Evolutionary conservation across 495 filamentous ascomycete species (phyloP).

Genomic region (Aspergillus funiculosus): DNA sequence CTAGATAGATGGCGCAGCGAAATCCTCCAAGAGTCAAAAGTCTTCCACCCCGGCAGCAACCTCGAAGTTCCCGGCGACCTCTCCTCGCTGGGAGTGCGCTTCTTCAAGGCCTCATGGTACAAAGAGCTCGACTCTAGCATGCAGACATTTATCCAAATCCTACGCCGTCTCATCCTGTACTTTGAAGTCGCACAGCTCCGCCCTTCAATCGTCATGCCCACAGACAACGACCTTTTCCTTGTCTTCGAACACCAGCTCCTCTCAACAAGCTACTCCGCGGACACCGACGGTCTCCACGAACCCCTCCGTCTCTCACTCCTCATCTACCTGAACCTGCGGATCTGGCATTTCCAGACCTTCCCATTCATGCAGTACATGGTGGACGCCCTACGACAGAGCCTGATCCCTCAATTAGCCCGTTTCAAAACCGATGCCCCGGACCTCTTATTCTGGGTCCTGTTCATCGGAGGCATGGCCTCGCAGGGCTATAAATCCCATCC

Average conservation of each 20-base stretch:
- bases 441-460: not conserved
- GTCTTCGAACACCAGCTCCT: not conserved
- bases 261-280: not conserved
- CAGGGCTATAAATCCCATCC: too few species aligned
- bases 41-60: not conserved
- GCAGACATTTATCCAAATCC: not conserved
- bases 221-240: not conserved
- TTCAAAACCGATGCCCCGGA: not conserved
- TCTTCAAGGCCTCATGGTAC: not conserved
- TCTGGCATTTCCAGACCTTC: not conserved
- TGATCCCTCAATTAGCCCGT: not conserved
- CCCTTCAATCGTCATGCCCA: not conserved
- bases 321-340: not conserved
- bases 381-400: not conserved
- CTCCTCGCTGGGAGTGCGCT: not conserved
- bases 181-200: not conserved
- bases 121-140: not conserved
- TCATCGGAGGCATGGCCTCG: not conserved
- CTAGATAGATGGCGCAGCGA: conserved; percentile 1
- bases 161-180: not conserved
- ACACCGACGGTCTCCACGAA: not conserved
- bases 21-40: conserved; percentile 3
- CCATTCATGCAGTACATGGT: not conserved
- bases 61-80: not conserved
- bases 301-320: not conserved